Evolutionary conservation across 352 stramenopile genomes (phyloP).

Genomic region (Nothophytophthora sp.): DNA sequence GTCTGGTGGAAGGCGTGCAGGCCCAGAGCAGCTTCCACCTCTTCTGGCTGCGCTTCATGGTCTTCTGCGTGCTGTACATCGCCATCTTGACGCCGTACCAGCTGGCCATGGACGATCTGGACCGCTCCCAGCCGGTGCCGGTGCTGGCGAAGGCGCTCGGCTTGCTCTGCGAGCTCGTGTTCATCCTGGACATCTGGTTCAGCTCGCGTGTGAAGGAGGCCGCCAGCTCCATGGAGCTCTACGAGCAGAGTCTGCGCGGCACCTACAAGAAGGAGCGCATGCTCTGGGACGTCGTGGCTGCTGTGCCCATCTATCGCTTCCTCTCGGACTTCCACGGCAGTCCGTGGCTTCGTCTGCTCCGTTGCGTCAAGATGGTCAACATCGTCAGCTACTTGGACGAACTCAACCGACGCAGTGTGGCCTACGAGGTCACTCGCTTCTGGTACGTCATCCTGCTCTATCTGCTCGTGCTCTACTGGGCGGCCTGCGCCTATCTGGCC

Average conservation of each 20-base stretch:
- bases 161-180: slow-evolving; percentile 44
- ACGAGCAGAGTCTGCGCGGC: slow-evolving; percentile 39
- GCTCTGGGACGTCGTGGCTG: slow-evolving; percentile 36
- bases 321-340: slow-evolving; percentile 29
- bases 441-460: slow-evolving; percentile 60
- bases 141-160: slow-evolving; percentile 15
- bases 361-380: slow-evolving; percentile 56
- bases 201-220: slow-evolving; percentile 40
- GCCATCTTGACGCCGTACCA: slow-evolving; percentile 50
- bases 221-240: slow-evolving; percentile 43
- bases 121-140: slow-evolving; percentile 13
- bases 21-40: slow-evolving; percentile 52
- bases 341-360: slow-evolving; percentile 36
- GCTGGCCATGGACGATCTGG: slow-evolving; percentile 38
- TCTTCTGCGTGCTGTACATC: slow-evolving; percentile 38
- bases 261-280: slow-evolving; percentile 50
- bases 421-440: slow-evolving; percentile 55
- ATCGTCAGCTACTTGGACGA: slow-evolving; percentile 56
- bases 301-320: slow-evolving; percentile 45
- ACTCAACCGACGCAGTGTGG: slow-evolving; percentile 55
- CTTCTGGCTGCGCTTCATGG: slow-evolving; percentile 36
- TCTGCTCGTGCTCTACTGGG: slow-evolving; percentile 59
- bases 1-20: slow-evolving; percentile 24
- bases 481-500: slow-evolving; percentile 49
- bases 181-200: slow-evolving; percentile 53